These are phyloP conservation scores for Fusarium tjaetaba DNA, from an alignment of 2,329 filamentous ascomycete species.

Conservation along the genomic window DNA sequence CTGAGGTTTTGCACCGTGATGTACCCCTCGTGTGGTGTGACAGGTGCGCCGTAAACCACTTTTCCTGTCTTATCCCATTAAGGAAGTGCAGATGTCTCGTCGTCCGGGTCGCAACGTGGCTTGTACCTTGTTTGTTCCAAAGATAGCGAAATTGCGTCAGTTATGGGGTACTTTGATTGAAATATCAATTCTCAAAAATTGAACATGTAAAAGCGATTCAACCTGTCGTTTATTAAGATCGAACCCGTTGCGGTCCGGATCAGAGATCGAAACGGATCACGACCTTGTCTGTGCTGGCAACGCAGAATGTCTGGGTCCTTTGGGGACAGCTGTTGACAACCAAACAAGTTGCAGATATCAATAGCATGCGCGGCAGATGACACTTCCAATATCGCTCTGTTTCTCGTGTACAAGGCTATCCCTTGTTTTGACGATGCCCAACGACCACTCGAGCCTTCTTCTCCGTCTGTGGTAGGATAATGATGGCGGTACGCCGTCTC, in stretches of 20 bases:
- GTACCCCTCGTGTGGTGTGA: constrained; percentile 37
- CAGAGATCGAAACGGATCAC: constrained; percentile 28
- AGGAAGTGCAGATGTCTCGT: constrained; percentile 23
- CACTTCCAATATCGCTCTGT: constrained; percentile 27
- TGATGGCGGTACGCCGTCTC: constrained; percentile 26
- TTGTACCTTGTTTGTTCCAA: constrained; percentile 31
- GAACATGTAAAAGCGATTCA: constrained; percentile 30
- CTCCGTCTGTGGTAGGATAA: constrained; percentile 27
- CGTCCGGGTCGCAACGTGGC: constrained; percentile 39
- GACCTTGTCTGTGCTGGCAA: constrained; percentile 28
- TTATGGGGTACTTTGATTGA: constrained; percentile 27
- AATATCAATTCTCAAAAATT: constrained; percentile 30
- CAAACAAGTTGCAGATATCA: constrained; percentile 26
- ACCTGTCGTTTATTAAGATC: constrained; percentile 42
- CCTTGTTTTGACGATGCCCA: constrained; percentile 44
- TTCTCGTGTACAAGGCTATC: constrained; percentile 42
- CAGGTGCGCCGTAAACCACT: constrained; percentile 33
- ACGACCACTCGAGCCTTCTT: constrained; percentile 29
- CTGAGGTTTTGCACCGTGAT: constrained; percentile 19
- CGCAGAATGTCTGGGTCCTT: constrained; percentile 5
- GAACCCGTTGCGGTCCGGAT: constrained; percentile 24
- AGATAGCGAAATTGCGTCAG: constrained; percentile 34
- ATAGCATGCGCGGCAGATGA: constrained; percentile 32
- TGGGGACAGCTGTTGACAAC: constrained; percentile 9
- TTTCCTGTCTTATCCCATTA: constrained; percentile 39